Evolutionary conservation across 768 basidiomycete genomes (phyloP), one percentile per base, ranked within the genome.

Genomic region (Pseudohyphozyma bogoriensis): DNA sequence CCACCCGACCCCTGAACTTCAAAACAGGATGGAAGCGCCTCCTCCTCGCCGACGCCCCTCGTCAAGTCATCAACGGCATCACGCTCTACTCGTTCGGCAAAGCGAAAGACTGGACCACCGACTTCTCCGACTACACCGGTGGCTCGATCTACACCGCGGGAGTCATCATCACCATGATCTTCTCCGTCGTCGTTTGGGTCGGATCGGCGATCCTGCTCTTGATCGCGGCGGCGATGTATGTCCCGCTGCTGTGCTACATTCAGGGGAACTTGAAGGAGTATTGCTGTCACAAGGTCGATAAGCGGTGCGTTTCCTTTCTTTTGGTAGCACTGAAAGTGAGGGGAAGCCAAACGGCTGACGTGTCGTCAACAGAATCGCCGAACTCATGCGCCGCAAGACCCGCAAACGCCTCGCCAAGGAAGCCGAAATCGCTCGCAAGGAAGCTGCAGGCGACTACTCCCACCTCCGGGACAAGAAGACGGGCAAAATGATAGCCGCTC

Each of bases 261-360:
- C 52, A 54, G n/a, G 52, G 37, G 28, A 99, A 99, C 74, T 77
- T 99, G 55, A 99, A 99, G 85, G 93, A 99, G 79, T 96, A 95
- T 76, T 89, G 88, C 74, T 96, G 92, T 73, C 89, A 97, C 78
- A 95, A 96, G 75, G 89, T 96, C 52, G 93, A 99, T 78, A 96
- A 96, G 82, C 87, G 89, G 71, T 58, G 70, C 63, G 33, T 60
- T 28, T 9, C 0, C 55, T 39, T 15, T 46, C 18, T 24, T 44
- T 45, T 33, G 4, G 18, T 4, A 7, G 9, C 44, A 26, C 15
- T 29, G 16, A 12, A 59, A 47, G 22, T 31, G 35, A 45, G 36
- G 24, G 18, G 39, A 8, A 7, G 6, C n/a, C 46, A 29, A 4
- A n/a, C n/a, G 10, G 26, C 28, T 31, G 7, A 26, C 20, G 13